Base-by-base conservation (phyloP, 306 rosid genomes). In the Dryas octopetala region DNA sequence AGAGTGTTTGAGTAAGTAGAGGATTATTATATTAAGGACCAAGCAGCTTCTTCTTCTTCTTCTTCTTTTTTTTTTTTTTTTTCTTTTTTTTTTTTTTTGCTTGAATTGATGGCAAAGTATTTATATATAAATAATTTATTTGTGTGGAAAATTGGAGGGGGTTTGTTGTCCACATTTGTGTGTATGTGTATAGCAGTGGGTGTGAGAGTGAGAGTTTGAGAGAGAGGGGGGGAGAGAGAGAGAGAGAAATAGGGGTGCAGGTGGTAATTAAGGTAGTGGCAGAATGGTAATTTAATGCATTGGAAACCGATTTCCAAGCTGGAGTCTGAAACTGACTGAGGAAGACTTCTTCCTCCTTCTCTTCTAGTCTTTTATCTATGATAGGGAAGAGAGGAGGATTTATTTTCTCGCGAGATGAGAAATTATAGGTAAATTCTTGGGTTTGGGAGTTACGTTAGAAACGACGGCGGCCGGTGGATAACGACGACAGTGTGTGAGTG, bases 91-190 rank as follows among this genome's bases (percentile, higher is more conserved):
- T n/a, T 58, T 5, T 41, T 45, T 74, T 41, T 26, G 73, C 79
- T 77, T 82, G 23, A 76, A 78, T 73, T 61, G 79, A 73, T 23
- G 78, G 82, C 74, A 79, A 79, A 46, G 67, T 70, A 62, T 61
- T 32, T 63, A 61, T 41, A 60, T 59, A 48, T 43, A 61, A 61
- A 32, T 32, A 32, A 1, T 32, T 32, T 32, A 32, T 32, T 32
- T 32, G 38, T 32, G 38, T 32, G 3, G 38, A 32, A 32, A 32
- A 32, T 32, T 32, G 38, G 38, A 12, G 49, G 66, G 66, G 40
- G 41, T 59, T 23, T 32, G 62, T 4, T 70, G 46, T 70, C 23
- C 23, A 13, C n/a, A n/a, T 47, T 50, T 70, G 52, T 19, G 51
- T 62, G 38, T 32, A 32, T 49, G 9, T 65, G 14, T 62, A 44